Conservation (phyloP, 306 rosid species). For the Prunus mongolica region DNA sequence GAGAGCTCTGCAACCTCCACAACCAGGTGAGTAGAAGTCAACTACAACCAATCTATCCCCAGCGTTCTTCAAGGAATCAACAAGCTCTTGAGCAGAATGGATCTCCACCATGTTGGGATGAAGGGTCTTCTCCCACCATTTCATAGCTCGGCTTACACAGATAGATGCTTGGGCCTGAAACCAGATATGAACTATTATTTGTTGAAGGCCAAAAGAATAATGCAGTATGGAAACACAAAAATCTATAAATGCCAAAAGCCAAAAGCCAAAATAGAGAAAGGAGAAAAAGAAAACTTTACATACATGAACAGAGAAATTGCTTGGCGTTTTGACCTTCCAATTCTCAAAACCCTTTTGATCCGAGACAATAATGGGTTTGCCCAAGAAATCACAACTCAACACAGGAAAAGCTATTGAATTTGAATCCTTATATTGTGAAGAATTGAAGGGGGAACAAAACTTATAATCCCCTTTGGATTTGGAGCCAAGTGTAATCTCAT, state of each 20-base stretch:
- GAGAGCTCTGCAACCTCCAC: slow-evolving; percentile 91
- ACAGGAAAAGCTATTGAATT: slow-evolving; percentile 29
- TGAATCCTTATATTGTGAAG: slow-evolving; percentile 12
- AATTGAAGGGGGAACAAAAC: slow-evolving; percentile 17
- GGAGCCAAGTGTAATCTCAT: slow-evolving; percentile 28
- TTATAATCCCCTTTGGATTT: slow-evolving; percentile 33
- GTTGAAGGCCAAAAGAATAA: neutral
- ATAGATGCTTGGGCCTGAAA: slow-evolving; percentile 58
- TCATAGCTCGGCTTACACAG: slow-evolving; percentile 47
- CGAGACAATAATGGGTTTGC: slow-evolving; percentile 28
- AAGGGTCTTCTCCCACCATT: slow-evolving; percentile 79
- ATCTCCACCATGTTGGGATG: slow-evolving; percentile 73
- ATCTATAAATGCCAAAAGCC: neutral
- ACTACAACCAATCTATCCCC: slow-evolving; percentile 77
- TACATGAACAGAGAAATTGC: slow-evolving; percentile 41
- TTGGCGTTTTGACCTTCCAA: slow-evolving; percentile 30
- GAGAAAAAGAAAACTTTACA: neutral
- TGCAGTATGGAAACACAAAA: neutral
- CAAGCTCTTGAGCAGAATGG: slow-evolving; percentile 63
- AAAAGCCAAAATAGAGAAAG: neutral
- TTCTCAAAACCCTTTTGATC: slow-evolving; percentile 25
- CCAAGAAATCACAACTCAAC: slow-evolving; percentile 37
- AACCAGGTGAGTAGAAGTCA: slow-evolving; percentile 81
- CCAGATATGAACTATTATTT: neutral
- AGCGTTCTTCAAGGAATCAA: slow-evolving; percentile 52